Conservation (phyloP, 75 land plant genomes). For the Gnetum montanum region DNA sequence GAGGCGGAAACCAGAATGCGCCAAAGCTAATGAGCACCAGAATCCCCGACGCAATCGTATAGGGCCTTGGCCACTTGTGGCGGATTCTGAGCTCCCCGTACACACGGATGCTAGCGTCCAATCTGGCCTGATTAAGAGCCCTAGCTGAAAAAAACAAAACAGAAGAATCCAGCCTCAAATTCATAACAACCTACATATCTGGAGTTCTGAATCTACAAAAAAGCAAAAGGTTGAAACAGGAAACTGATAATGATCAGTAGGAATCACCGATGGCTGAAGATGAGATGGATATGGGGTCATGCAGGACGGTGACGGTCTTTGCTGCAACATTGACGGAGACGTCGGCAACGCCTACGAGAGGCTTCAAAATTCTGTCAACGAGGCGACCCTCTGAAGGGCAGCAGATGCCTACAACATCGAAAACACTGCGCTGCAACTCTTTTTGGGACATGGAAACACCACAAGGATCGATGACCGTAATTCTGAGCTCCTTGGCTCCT, state of each 20-base stretch:
- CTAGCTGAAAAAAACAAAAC: constrained; percentile 37
- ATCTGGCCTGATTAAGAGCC: constrained; percentile 65
- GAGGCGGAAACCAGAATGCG: constrained; percentile 33
- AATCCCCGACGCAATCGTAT: constrained; percentile 45
- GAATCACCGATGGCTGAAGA: constrained; percentile 5
- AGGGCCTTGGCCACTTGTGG: constrained; percentile 73
- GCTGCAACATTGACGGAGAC: constrained; percentile 33
- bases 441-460: too few relatives aligned
- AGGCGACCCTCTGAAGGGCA: constrained; percentile 35
- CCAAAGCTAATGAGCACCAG: constrained; percentile 46
- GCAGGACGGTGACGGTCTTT: constrained; percentile 30
- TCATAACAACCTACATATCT: neutral
- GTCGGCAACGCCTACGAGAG: constrained; percentile 30
- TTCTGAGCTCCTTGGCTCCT: too few relatives aligned
- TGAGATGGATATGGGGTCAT: constrained; percentile 14
- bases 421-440: too few relatives aligned
- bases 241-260: too few relatives aligned
- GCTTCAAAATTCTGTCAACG: constrained; percentile 24
- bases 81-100: constrained; percentile 27
- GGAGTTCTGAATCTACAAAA: too few relatives aligned
- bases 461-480: too few relatives aligned
- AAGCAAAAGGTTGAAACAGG: neutral
- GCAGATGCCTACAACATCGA: constrained; percentile 42
- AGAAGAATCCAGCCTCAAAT: neutral
- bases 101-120: constrained; percentile 67